Evolutionary conservation across 2,329 filamentous ascomycete species (phyloP), one percentile per base, ranked within the genome.

Genomic region (Thelonectria blattea): DNA sequence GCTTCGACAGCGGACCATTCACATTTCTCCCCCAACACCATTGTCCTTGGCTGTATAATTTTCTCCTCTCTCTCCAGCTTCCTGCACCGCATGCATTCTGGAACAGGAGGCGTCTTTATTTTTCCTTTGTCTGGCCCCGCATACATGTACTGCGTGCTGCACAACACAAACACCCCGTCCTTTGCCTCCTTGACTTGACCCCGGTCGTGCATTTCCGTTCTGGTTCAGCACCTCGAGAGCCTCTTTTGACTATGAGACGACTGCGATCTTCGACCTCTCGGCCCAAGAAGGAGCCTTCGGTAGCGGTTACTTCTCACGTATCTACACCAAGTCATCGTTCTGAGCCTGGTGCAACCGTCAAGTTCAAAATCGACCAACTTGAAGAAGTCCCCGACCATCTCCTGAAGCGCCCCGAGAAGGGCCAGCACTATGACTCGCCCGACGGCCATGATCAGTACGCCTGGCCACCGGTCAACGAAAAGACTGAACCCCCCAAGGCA

Each of bases 331-430:
- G 15, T 22, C 39, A 59, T 30, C 41, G 32, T 45, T 30, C 46
- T 17, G 45, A 46, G 39, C 10, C 24, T 3, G 32, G 14, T 32
- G 42, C 30, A 27, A 49, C 27, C 42, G 53, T 55, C 54, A 56
- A 48, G 15, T 42, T 60, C 55, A 61, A 47, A 42, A 22, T 68
- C 24, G 42, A 48, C 39, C 55, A 52, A 15, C 50, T 65, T 37
- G 50, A 49, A 32, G 58, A 60, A 42, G 56, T 55, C 11, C 37
- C 46, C 10, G 64, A 68, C 18, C 50, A 60, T 48, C 67, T 67
- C 15, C 34, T 48, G 15, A 17, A 47, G 34, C 48, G 47, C 30
- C 64, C 59, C 8, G 24, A 50, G n/a, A 51, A 45, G 6, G 55
- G 43, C 5, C 62, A 65, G 20, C 58, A 57, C 24, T 68, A 65